Evolutionary conservation across 1,139 yeast species (phyloP), one percentile per base, ranked within the genome.

Genomic region (Hyphopichia pseudoburtonii): DNA sequence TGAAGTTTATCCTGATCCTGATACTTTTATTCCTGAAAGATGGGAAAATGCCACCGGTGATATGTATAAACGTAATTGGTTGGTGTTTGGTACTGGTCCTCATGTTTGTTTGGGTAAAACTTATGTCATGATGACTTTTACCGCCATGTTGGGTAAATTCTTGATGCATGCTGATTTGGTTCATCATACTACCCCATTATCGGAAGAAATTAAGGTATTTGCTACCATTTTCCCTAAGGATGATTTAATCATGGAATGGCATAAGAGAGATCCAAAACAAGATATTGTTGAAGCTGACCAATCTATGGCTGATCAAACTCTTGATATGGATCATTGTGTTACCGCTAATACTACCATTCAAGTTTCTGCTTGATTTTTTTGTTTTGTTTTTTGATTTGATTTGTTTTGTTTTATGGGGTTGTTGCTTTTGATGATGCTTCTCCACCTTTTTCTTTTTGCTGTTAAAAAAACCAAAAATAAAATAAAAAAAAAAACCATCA

Each of bases 181-280:
- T 43, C 98, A 92, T 61, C 78, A 82, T 51, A 79, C 82, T 39
- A 92, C 98, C 18, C 84, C 81, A 31, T 69, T 81, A 52, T 82
- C 94, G 46, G 98, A 92, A 67, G 82, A 88, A 56, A 88, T 92
- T 55, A 87, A 89, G 57, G 97, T 92, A 28, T 92, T 92, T 62
- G 98, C 98, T 26, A 92, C 98, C 21, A 89, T 92, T 57, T 92
- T 92, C 86, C 98, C 98, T 25, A 82, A 87, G 62, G 98, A 92
- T 65, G 96, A 90, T 60, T 80, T 95, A 59, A 78, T 87, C 51
- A 68, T 92, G 61, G 72, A 81, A 54, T 90, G 90, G 74, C 72
- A 75, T 39, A 66, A 57, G 50, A 79, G 90, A 66, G 83, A 83
- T 45, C 80, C 81, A 17, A 23, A 29, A 15, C 25, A 34, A 25